Percentiles rank a stretch among this genome's conserved stretches.
Evolutionary conservation across 2,329 filamentous ascomycete species (phyloP).

Genomic region (Exophiala oligosperma): DNA sequence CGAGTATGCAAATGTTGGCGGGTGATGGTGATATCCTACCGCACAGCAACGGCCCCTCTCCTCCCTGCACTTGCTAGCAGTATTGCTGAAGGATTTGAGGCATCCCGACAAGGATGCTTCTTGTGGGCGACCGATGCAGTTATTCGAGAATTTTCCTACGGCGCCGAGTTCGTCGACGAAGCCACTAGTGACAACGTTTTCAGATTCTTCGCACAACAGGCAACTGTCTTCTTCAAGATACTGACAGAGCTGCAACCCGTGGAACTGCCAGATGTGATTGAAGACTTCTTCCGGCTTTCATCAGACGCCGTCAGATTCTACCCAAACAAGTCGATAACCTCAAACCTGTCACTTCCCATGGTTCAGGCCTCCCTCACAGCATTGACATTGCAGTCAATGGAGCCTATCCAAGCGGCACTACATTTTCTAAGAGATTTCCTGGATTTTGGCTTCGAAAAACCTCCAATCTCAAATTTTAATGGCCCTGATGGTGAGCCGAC

Average conservation of each 20-base stretch:
- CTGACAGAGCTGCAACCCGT: conserved; percentile 79
- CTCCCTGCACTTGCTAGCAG: conserved; percentile 85
- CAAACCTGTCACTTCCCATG: conserved; percentile 75
- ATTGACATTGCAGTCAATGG: conserved; percentile 83
- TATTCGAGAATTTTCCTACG: conserved; percentile 90
- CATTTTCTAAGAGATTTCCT: conserved; percentile 92
- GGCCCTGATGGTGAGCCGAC: conserved; percentile 58
- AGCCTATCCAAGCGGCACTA: conserved; percentile 85
- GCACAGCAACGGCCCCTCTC: conserved; percentile 82
- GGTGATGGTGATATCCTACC: conserved; percentile 94
- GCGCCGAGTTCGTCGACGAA: conserved; percentile 78
- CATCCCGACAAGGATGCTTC: conserved; percentile 91
- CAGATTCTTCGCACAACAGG: conserved; percentile 91
- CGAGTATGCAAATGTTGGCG: conserved; percentile 93
- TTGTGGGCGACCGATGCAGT: conserved; percentile 98
- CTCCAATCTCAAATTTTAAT: conserved; percentile 57
- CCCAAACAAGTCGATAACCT: conserved; percentile 78
- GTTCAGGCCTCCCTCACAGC: conserved; percentile 85
- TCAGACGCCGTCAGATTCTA: conserved; percentile 93
- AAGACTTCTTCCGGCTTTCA: conserved; percentile 93
- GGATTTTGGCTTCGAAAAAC: conserved; percentile 78
- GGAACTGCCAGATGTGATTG: conserved; percentile 82
- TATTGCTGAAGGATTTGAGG: conserved; percentile 78
- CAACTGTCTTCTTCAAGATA: conserved; percentile 82
- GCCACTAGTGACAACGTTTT: conserved; percentile 86